These are phyloP conservation scores for Boletus tylopilopsis DNA, from an alignment of 768 basidiomycete genomes.

Conservation along the genomic window DNA sequence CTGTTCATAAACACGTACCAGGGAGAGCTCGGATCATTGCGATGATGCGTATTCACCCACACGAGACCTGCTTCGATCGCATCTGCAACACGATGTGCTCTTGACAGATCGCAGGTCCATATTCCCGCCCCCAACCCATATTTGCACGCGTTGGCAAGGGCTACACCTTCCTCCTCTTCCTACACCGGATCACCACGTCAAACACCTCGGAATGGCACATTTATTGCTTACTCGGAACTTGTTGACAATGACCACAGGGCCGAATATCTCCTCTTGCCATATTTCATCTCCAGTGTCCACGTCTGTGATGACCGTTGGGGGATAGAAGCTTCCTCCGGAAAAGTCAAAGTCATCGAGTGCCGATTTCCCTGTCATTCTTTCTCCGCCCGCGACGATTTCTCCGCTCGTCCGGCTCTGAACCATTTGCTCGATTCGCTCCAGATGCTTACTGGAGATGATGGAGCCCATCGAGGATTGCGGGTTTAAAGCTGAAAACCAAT, in stretches of 20 bases:
- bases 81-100: constrained; percentile 70
- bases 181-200: constrained; percentile 17
- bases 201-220: neutral
- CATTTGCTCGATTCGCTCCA: constrained; percentile 61
- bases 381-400: constrained; percentile 58
- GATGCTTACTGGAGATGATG: constrained; percentile 64
- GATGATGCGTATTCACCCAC: constrained; percentile 88
- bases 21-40: constrained; percentile 86
- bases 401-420: constrained; percentile 45
- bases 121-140: constrained; percentile 81
- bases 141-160: constrained; percentile 69
- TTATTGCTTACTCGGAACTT: constrained; percentile 44
- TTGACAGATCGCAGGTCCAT: constrained; percentile 73
- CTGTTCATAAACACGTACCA: constrained; percentile 45
- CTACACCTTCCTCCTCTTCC: constrained; percentile 63
- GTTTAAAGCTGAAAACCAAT: constrained; percentile 52
- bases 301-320: constrained; percentile 71
- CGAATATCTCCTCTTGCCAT: constrained; percentile 85
- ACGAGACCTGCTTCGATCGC: constrained; percentile 72
- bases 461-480: constrained; percentile 74
- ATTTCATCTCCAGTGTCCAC: constrained; percentile 55
- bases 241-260: constrained; percentile 75
- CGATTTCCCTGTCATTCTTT: constrained; percentile 59
- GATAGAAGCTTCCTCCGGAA: constrained; percentile 68
- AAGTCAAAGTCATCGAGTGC: constrained; percentile 70